phyloP scores from a whole-genome alignment of 2,329 filamentous ascomycete species.

The Apiospora pterosperma region DNA sequence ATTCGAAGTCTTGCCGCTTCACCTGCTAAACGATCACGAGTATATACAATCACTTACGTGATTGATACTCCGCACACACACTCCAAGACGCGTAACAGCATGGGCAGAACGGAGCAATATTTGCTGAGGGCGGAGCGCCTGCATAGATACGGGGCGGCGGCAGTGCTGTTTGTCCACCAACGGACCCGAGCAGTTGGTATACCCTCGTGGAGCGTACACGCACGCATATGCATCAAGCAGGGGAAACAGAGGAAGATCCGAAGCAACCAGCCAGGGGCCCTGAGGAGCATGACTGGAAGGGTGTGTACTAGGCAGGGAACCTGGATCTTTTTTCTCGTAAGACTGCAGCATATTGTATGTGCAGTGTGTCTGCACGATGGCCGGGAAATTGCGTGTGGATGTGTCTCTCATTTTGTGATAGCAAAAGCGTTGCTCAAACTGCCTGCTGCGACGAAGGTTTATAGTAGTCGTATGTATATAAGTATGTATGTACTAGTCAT shows the following conservation, averaged over 20 bases:
- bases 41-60: background rate
- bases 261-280: background rate
- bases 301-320: background rate
- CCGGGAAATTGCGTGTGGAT: background rate
- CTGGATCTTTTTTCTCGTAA: background rate
- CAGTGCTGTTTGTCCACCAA: background rate
- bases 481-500: too few species aligned
- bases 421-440: background rate
- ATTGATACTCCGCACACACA: too few species aligned
- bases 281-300: background rate
- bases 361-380: background rate
- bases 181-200: background rate
- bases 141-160: background rate
- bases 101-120: background rate
- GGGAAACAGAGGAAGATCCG: background rate
- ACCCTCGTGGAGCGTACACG: background rate
- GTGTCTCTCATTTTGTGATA: background rate
- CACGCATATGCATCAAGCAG: slow-evolving; percentile 1
- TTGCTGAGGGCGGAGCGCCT: background rate
- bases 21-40: background rate
- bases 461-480: background rate
- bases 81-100: background rate
- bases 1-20: background rate
- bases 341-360: slow-evolving; percentile 1
- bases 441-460: background rate